A percentile compares a stretch with the other conserved stretches of the same genome.
Evolutionary conservation across 2,329 filamentous ascomycete species (phyloP).

Genomic region (Furcasterigmium furcatum): DNA sequence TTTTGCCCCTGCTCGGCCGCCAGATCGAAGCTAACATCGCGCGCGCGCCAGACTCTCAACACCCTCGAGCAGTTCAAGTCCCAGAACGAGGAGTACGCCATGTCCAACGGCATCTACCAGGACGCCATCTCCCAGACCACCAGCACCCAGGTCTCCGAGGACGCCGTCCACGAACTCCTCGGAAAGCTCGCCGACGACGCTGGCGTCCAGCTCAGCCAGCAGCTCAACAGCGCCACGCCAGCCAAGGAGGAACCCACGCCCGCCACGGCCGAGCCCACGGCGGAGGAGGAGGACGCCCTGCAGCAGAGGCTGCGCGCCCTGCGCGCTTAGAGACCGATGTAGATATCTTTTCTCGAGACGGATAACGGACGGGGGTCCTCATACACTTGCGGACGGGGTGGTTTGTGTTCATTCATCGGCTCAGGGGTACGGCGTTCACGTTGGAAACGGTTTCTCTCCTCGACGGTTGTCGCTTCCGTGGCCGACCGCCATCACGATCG

Average conservation of each 20-base stretch:
- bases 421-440: no score
- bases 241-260: slow-evolving; percentile 55
- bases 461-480: no score
- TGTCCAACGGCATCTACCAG: slow-evolving; percentile 74
- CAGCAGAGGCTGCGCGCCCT: slow-evolving; percentile 57
- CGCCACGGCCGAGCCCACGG: slow-evolving; percentile 62
- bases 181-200: slow-evolving; percentile 85
- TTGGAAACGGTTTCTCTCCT: no score
- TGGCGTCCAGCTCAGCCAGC: slow-evolving; percentile 75
- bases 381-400: no score
- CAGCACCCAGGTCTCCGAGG: slow-evolving; percentile 68
- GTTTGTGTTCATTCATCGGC: no score
- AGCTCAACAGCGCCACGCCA: slow-evolving; percentile 59
- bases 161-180: slow-evolving; percentile 83
- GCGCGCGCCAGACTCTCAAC: slow-evolving; percentile 43
- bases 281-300: slow-evolving; percentile 76
- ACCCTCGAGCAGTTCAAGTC: slow-evolving; percentile 59
- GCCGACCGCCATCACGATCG: no score
- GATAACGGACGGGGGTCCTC: no score
- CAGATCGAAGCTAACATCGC: background rate
- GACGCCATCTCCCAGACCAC: slow-evolving; percentile 80
- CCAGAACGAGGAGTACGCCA: slow-evolving; percentile 62
- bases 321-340: slow-evolving; percentile 36
- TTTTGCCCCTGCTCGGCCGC: background rate
- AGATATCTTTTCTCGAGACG: no score